These are phyloP conservation scores for Phoma sp. DNA, from an alignment of 2,329 filamentous ascomycete species.

Conservation along the genomic window DNA sequence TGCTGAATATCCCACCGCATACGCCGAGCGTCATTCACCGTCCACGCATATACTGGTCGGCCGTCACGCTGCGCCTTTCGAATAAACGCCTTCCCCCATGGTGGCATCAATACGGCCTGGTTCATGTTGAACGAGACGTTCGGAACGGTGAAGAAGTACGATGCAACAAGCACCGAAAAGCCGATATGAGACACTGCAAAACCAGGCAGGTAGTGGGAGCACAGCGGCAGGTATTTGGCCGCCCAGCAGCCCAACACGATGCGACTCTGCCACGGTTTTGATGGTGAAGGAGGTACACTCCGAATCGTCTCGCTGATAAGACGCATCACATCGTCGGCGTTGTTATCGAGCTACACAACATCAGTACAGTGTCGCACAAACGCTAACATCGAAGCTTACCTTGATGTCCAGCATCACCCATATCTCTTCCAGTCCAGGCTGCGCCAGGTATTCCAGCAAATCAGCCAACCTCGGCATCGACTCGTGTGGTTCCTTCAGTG, in stretches of 20 bases:
- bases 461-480: constrained; percentile 78
- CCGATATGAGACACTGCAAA: constrained; percentile 74
- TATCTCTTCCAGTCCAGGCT: constrained; percentile 69
- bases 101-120: constrained; percentile 71
- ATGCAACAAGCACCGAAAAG: constrained; percentile 71
- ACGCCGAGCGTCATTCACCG: constrained; percentile 77
- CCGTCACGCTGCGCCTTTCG: constrained; percentile 62
- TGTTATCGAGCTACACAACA: constrained; percentile 67
- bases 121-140: constrained; percentile 81
- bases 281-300: constrained; percentile 55
- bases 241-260: constrained; percentile 86
- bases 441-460: constrained; percentile 73
- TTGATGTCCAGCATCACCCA: constrained; percentile 93
- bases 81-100: constrained; percentile 72
- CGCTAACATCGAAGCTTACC: constrained; percentile 54
- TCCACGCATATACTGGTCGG: constrained; percentile 80
- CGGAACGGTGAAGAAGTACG: constrained; percentile 72
- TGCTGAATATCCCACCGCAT: constrained; percentile 82
- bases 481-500: constrained; percentile 71
- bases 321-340: constrained; percentile 73
- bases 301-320: constrained; percentile 70
- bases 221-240: constrained; percentile 72
- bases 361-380: constrained; percentile 10
- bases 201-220: constrained; percentile 66
- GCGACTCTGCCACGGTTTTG: constrained; percentile 71